Percentiles rank a stretch among this genome's conserved stretches.
Evolutionary conservation across 2,329 filamentous ascomycete genomes (phyloP).

Genomic region (Apiospora kogelbergensis): DNA sequence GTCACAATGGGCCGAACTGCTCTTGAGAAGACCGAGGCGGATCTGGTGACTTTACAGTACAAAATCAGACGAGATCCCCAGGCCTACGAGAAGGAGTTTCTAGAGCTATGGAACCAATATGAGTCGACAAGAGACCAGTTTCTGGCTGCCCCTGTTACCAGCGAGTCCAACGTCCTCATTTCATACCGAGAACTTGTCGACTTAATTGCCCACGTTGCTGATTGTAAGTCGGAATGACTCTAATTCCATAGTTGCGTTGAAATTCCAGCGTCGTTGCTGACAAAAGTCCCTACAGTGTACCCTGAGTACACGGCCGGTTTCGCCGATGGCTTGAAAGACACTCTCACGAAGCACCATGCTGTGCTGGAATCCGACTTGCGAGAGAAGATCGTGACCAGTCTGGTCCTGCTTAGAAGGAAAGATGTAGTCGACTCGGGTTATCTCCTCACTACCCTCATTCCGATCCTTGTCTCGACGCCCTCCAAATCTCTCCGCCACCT

Average conservation of each 20-base stretch:
- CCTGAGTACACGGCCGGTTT: slow-evolving; percentile 77
- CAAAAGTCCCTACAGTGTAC: slow-evolving; percentile 54
- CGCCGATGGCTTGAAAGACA: slow-evolving; percentile 75
- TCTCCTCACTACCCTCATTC: slow-evolving; percentile 89
- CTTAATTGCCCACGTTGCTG: slow-evolving; percentile 88
- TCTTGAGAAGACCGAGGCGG: slow-evolving; percentile 92
- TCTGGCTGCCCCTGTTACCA: slow-evolving; percentile 75
- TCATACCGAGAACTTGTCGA: slow-evolving; percentile 91
- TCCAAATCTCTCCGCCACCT: slow-evolving; percentile 85
- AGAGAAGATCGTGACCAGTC: slow-evolving; percentile 90
- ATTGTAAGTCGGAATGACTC: slow-evolving; percentile 44
- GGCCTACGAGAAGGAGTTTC: slow-evolving; percentile 88
- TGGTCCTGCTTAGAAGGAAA: slow-evolving; percentile 86
- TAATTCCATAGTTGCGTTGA: not conserved
- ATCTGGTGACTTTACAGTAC: slow-evolving; percentile 86
- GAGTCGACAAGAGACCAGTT: slow-evolving; percentile 90
- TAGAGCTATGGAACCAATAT: slow-evolving; percentile 88
- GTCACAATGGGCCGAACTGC: slow-evolving; percentile 76
- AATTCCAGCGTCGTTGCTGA: not conserved
- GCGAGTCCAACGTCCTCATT: slow-evolving; percentile 75
- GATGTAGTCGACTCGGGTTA: slow-evolving; percentile 84
- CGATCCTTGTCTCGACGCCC: slow-evolving; percentile 85
- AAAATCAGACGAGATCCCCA: slow-evolving; percentile 86
- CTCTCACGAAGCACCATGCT: slow-evolving; percentile 80
- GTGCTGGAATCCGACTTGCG: slow-evolving; percentile 80